phyloP scores from a whole-genome alignment of 2,329 filamentous ascomycete species.

The Aspergillus sojae region DNA sequence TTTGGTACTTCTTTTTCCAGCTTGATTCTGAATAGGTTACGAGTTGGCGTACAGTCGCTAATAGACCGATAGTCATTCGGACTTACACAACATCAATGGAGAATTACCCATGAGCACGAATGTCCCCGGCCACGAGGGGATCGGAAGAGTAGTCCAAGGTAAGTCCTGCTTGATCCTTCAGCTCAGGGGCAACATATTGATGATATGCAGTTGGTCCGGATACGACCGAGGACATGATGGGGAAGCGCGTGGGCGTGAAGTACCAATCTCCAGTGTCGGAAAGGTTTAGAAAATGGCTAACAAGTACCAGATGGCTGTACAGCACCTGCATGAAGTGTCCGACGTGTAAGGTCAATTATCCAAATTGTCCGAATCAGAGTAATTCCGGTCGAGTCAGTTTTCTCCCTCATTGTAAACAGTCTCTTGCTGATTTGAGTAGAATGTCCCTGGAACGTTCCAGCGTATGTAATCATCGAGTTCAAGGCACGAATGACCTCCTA shows the following conservation, averaged over 20 bases:
- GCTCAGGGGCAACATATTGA: background rate
- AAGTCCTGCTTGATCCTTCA: background rate
- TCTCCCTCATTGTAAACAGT: too few species aligned
- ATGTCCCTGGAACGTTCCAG: slow-evolving; percentile 17
- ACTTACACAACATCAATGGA: slow-evolving; percentile 40
- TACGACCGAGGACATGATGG: background rate
- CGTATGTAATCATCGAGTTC: too few species aligned
- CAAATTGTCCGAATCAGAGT: slow-evolving; percentile 16
- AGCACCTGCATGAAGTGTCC: slow-evolving; percentile 15
- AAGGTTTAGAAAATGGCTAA: background rate
- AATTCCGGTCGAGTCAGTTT: slow-evolving; percentile 13
- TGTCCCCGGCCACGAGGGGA: slow-evolving; percentile 45
- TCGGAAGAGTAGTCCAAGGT: slow-evolving; percentile 35
- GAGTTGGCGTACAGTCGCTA: background rate
- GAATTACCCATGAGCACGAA: slow-evolving; percentile 38
- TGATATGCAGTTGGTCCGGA: background rate
- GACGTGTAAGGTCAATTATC: slow-evolving; percentile 16
- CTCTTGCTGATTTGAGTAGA: background rate
- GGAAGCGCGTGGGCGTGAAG: slow-evolving; percentile 1
- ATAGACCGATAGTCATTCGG: slow-evolving; percentile 33
- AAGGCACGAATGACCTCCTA: too few species aligned
- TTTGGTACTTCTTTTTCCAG: slow-evolving; percentile 27
- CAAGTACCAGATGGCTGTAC: slow-evolving; percentile 12
- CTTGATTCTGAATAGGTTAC: background rate
- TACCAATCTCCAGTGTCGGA: background rate